Conservation (phyloP, 768 basidiomycete species). For the Russula compacta region DNA sequence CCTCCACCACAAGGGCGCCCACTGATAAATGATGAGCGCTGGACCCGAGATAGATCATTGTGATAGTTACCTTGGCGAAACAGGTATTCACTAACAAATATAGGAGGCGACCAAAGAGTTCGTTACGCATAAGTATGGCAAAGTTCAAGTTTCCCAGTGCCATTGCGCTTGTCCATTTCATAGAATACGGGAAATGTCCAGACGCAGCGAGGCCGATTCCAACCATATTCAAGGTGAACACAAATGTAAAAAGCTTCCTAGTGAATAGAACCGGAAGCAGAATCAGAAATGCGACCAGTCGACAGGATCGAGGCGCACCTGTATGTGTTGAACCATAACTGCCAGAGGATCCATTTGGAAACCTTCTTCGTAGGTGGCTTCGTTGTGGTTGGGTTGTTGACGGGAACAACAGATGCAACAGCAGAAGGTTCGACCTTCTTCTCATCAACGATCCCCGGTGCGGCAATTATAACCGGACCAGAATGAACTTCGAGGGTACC, state of each 20-base stretch:
- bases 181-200: conserved; percentile 61
- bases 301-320: conserved; percentile 34
- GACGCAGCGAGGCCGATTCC: conserved; percentile 52
- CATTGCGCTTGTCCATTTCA: conserved; percentile 56
- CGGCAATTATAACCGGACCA: conserved; percentile 2
- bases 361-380: conserved; percentile 38
- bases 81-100: conserved; percentile 62
- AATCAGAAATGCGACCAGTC: conserved; percentile 5
- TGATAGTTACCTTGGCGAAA: conserved; percentile 56
- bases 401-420: conserved; percentile 21
- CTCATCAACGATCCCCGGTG: conserved; percentile 16
- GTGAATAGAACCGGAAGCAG: neutral
- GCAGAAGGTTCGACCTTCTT: conserved; percentile 9
- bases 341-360: conserved; percentile 51
- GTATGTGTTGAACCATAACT: conserved; percentile 75
- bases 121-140: conserved; percentile 72
- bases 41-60: neutral
- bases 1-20: conserved; percentile 66
- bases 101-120: conserved; percentile 69
- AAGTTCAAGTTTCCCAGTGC: conserved; percentile 66
- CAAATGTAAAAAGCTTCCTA: conserved; percentile 9
- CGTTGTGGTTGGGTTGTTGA: conserved; percentile 24
- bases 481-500: conserved; percentile 21
- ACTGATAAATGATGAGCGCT: conserved; percentile 31
- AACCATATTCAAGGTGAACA: conserved; percentile 41